Conservation (phyloP, 2,329 filamentous ascomycete species). For the Pyrenophora seminiperda region DNA sequence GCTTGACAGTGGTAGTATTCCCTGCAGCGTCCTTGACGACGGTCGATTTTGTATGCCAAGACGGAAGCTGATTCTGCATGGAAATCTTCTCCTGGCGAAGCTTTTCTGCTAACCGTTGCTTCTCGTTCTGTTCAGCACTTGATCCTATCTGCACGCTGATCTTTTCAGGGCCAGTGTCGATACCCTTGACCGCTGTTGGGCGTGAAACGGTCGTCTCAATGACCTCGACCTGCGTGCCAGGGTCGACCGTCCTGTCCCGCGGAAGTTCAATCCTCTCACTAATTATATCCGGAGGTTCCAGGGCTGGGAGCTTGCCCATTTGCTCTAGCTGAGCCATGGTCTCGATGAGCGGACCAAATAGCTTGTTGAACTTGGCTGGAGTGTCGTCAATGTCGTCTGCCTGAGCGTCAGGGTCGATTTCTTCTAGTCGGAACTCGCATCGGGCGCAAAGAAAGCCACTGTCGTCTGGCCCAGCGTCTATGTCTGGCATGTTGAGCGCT, state of each 20-base stretch:
- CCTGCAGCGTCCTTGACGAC: slow-evolving; percentile 60
- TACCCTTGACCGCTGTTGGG: slow-evolving; percentile 71
- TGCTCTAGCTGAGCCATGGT: slow-evolving; percentile 67
- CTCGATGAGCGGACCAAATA: slow-evolving; percentile 75
- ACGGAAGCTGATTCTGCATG: slow-evolving; percentile 70
- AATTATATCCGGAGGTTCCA: slow-evolving; percentile 73
- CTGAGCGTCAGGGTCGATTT: slow-evolving; percentile 35
- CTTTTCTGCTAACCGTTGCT: slow-evolving; percentile 68
- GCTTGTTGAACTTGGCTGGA: slow-evolving; percentile 66
- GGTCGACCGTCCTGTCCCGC: slow-evolving; percentile 68
- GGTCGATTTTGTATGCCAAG: slow-evolving; percentile 74
- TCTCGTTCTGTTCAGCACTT: slow-evolving; percentile 67
- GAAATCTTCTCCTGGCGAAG: slow-evolving; percentile 69
- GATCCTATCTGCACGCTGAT: slow-evolving; percentile 73
- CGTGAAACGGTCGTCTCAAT: slow-evolving; percentile 60
- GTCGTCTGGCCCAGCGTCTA: slow-evolving; percentile 50
- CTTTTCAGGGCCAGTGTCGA: slow-evolving; percentile 69
- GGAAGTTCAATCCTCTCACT: slow-evolving; percentile 66
- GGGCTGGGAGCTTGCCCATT: slow-evolving; percentile 77
- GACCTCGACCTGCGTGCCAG: slow-evolving; percentile 64
- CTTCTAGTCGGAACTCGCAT: slow-evolving; percentile 66
- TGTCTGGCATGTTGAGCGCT: slow-evolving; percentile 77
- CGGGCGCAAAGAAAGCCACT: slow-evolving; percentile 79
- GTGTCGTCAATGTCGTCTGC: slow-evolving; percentile 48
- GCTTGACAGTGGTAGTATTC: slow-evolving; percentile 40